Evolutionary conservation across 345 rosid genomes (phyloP), one percentile per base, ranked within the genome.

Genomic region (Toxicodendron radicans): DNA sequence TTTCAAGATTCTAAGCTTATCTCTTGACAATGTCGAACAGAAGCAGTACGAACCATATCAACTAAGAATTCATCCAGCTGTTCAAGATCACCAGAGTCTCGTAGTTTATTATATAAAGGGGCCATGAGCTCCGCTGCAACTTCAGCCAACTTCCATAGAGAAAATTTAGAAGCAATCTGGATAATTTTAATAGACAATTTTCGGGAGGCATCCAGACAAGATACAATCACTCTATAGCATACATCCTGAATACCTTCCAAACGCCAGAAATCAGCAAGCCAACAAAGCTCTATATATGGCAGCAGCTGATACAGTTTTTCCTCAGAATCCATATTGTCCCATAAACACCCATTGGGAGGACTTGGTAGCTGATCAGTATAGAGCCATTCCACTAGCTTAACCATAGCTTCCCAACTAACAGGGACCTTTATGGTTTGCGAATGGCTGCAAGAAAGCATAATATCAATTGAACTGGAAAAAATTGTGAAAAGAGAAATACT

Each of bases 191-290:
- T 75, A 7, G 92, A 85, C 75, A 92, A 73, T 43, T 81, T 78
- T 64, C 76, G 73, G 62, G 80, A 72, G 2, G 92, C 83, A 78
- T 84, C 86, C 72, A 94, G 82, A 64, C 87, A 76, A 61, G 82
- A 76, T 74, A 71, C 63, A 45, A 87, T 63, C 20, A 82, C 76
- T 66, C 72, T 74, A 54, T 79, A 81, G 60, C 93, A 87, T 43
- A 78, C 82, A 56, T 89, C 87, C 60, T 85, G 85, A 65, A 94
- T 77, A 30, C 84, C 89, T 73, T 91, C 92, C 83, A 94, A 76
- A 35, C 90, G 79, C 98, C 98, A 94, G 84, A 87, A 83, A 27
- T 90, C 92, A n/a, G 91, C 76, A 23, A 92, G 88, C 84, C 94
- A 90, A 73, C 84, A 92, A 43, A 94, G 88, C 78, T 94, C 96